Evolutionary conservation across 176 grass and related monocot genomes (phyloP).

Genomic region (Metroxylon sagu): DNA sequence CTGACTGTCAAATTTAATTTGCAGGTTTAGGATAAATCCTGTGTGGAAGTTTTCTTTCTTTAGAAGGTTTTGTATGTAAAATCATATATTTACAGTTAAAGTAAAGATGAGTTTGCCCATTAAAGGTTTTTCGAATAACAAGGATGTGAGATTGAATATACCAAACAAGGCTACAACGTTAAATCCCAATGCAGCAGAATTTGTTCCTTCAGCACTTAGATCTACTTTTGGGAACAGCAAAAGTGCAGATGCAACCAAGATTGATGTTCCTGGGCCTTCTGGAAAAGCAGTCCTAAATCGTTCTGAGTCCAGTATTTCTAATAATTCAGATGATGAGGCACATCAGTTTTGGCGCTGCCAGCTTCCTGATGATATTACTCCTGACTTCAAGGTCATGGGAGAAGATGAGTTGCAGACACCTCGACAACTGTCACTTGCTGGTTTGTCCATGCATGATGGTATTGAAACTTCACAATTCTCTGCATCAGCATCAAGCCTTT

Average conservation of each 20-base stretch:
- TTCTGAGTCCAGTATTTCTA: conserved; percentile 71
- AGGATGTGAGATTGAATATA: conserved; percentile 36
- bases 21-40: conserved; percentile 67
- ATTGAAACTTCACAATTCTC: conserved; percentile 30
- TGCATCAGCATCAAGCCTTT: conserved; percentile 30
- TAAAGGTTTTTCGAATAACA: conserved; percentile 41
- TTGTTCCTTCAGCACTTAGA: conserved; percentile 70
- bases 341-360: conserved; percentile 78
- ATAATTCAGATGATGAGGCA: conserved; percentile 86
- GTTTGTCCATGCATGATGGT: conserved; percentile 59
- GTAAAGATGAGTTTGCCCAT: conserved; percentile 68
- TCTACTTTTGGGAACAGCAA: conserved; percentile 33
- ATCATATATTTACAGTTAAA: conserved; percentile 28
- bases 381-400: conserved; percentile 67
- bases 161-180: conserved; percentile 58
- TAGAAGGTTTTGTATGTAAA: conserved; percentile 26
- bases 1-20: background rate
- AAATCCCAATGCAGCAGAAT: conserved; percentile 96
- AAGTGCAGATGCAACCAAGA: conserved; percentile 39
- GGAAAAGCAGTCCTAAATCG: conserved; percentile 62
- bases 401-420: conserved; percentile 46
- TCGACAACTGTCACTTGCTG: conserved; percentile 56
- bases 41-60: conserved; percentile 20
- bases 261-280: conserved; percentile 33
- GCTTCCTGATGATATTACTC: conserved; percentile 96